Conservation (phyloP, 2,329 filamentous ascomycete genomes). For the Raffaelea albimanens region DNA sequence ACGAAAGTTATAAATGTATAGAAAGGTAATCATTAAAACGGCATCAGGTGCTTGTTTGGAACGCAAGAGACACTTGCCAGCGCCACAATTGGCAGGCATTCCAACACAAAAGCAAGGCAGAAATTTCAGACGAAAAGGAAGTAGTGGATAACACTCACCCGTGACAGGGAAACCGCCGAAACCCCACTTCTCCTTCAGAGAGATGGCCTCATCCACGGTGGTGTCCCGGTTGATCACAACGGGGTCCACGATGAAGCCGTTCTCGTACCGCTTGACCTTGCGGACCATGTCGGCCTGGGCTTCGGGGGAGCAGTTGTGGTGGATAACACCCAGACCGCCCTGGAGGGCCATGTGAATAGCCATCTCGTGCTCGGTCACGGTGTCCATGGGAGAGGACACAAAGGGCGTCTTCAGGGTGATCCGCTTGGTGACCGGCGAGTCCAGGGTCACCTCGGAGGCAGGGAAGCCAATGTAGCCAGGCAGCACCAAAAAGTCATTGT, state of each 20-base stretch:
- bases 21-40: constrained; percentile 70
- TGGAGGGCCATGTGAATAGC: constrained; percentile 93
- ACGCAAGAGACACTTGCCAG: neutral
- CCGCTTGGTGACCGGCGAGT: constrained; percentile 88
- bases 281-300: constrained; percentile 97
- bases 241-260: constrained; percentile 95
- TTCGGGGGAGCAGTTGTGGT: constrained; percentile 98
- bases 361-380: constrained; percentile 98
- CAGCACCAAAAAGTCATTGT: constrained; percentile 96
- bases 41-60: neutral
- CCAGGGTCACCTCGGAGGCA: constrained; percentile 77
- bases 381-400: constrained; percentile 98
- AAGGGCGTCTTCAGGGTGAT: constrained; percentile 95
- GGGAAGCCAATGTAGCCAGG: constrained; percentile 98
- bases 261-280: constrained; percentile 99
- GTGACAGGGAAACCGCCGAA: constrained; percentile 98
- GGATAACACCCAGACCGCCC: constrained; percentile 85
- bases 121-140: constrained; percentile 3
- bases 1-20: constrained; percentile 95
- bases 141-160: constrained; percentile 53
- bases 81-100: neutral
- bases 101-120: neutral
- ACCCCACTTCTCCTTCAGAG: constrained; percentile 94
- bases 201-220: constrained; percentile 83
- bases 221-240: constrained; percentile 81